These are phyloP conservation scores for Amphichorda felina DNA, from an alignment of 2,329 filamentous ascomycete species.

Conservation along the genomic window DNA sequence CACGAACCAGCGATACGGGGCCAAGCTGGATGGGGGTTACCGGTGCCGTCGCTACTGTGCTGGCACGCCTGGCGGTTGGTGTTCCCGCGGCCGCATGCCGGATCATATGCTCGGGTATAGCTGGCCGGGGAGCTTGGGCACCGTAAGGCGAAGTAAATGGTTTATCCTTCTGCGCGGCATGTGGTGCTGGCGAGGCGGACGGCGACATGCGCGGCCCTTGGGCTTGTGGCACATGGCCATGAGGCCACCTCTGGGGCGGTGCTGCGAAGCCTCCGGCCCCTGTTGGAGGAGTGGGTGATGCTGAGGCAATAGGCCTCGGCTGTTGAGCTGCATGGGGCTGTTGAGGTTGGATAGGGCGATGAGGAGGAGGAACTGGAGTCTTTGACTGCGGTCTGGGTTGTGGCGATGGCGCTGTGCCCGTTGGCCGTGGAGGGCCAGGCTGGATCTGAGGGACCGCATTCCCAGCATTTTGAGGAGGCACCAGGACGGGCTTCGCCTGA, in stretches of 20 bases:
- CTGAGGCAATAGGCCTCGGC: slow-evolving; percentile 19
- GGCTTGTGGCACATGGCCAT: slow-evolving; percentile 14
- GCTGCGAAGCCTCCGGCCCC: slow-evolving; percentile 8
- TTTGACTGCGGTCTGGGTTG: slow-evolving; percentile 14
- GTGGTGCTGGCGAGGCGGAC: slow-evolving; percentile 7
- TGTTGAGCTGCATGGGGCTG: slow-evolving; percentile 11
- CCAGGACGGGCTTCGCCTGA: slow-evolving; percentile 16
- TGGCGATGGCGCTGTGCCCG: slow-evolving; percentile 10
- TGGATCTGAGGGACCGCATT: slow-evolving; percentile 23
- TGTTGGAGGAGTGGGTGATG: slow-evolving; percentile 14
- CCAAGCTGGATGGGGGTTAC: too few species aligned
- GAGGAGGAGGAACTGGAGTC: slow-evolving; percentile 21
- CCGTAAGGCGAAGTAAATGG: slow-evolving; percentile 14
- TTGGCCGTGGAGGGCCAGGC: slow-evolving; percentile 15
- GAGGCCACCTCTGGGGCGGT: slow-evolving; percentile 22
- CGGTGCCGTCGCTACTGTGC: slow-evolving; percentile 17
- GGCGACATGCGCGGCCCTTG: slow-evolving; percentile 9
- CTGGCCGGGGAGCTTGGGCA: slow-evolving; percentile 19
- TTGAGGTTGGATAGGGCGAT: slow-evolving; percentile 17
- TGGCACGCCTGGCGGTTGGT: slow-evolving; percentile 18
- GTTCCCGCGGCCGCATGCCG: slow-evolving; percentile 19
- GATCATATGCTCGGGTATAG: slow-evolving; percentile 28
- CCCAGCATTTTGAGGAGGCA: slow-evolving; percentile 20
- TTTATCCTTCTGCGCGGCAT: slow-evolving; percentile 17
- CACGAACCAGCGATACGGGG: slow-evolving; percentile 13